Base-by-base conservation (phyloP, 331 rosid species). In the Rosa hybrid region DNA sequence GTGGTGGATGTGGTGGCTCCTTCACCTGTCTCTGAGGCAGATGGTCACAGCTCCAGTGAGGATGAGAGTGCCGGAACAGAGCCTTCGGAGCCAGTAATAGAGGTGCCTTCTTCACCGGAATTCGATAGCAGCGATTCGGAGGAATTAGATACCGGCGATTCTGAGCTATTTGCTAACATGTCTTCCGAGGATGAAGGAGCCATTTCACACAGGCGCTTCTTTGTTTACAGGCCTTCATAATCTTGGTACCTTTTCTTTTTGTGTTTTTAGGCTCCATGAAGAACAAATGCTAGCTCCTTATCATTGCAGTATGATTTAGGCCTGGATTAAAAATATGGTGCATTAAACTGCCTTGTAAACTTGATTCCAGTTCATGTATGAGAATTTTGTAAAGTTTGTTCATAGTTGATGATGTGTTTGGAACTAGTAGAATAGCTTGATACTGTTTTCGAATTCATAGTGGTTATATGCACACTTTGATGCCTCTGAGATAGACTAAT, bases 151-250 rank as follows among this genome's bases (percentile, higher is more conserved):
- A 8, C 49, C 12, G 49, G 49, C 62, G 62, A 56, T 56, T 18
- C 7, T 7, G 62, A 56, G 8, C 3, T 20, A 76, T 63, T 53
- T 72, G 70, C 39, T 68, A 73, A 30, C 59, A 42, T 57, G 14
- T 62, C 68, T 12, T 53, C 72, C 23, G 79, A 20, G 11, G 73
- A 46, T 13, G 81, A 83, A 12, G 75, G 62, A 18, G 62, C 77
- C 45, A 17, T 83, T 8, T 11, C 68, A 10, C 94, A 88, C 76
- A 71, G 39, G 53, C 90, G 78, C 73, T 91, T 90, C 79, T 90
- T 87, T 75, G 84, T 71, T 88, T 86, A 82, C 81, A 86, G 89
- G 71, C 72, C 64, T 51, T 72, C 71, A 14, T 64, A 45, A 49
- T 78, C 42, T 83, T 59, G 73, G 44, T 11, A 48, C 39, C 60